Conservation (phyloP, 371 early-diverging fungal genomes). For the Sporodiniella umbellata region DNA sequence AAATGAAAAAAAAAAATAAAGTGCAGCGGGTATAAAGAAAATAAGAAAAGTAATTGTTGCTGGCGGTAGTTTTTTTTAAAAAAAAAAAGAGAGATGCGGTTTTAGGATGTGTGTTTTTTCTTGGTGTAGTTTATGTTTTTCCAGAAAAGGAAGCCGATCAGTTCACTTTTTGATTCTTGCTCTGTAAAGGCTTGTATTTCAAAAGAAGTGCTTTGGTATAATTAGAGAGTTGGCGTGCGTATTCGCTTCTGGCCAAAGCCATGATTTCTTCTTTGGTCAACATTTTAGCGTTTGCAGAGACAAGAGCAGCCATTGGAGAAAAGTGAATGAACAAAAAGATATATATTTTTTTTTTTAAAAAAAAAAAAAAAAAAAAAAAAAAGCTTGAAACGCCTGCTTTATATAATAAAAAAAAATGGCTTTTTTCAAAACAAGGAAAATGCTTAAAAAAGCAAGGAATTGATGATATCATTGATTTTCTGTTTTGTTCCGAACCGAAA, state of each 20-base stretch:
- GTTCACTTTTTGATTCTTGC: too few relatives aligned
- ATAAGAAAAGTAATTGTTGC: too few relatives aligned
- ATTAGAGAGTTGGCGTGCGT: conserved; percentile 37
- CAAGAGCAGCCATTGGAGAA: background rate
- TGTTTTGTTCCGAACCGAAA: background rate
- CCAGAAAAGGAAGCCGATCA: too few relatives aligned
- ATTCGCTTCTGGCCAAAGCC: conserved; percentile 41
- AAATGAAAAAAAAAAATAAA: too few relatives aligned
- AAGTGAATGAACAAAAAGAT: background rate
- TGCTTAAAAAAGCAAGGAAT: background rate
- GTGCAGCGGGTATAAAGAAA: too few relatives aligned
- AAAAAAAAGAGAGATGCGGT: too few relatives aligned
- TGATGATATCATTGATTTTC: background rate
- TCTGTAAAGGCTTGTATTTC: background rate
- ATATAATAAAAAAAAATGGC: conserved; percentile 22
- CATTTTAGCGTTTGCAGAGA: background rate
- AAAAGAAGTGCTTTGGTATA: conserved; percentile 20
- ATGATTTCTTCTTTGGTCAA: conserved; percentile 31
- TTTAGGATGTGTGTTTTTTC: too few relatives aligned
- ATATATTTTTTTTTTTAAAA: background rate
- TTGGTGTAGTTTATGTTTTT: too few relatives aligned
- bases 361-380: background rate
- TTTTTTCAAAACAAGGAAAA: conserved; percentile 27
- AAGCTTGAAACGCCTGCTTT: conserved; percentile 2
- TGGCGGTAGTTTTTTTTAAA: too few relatives aligned